phyloP scores from a whole-genome alignment of 2,329 filamentous ascomycete species.

The Clonostachys rosea region DNA sequence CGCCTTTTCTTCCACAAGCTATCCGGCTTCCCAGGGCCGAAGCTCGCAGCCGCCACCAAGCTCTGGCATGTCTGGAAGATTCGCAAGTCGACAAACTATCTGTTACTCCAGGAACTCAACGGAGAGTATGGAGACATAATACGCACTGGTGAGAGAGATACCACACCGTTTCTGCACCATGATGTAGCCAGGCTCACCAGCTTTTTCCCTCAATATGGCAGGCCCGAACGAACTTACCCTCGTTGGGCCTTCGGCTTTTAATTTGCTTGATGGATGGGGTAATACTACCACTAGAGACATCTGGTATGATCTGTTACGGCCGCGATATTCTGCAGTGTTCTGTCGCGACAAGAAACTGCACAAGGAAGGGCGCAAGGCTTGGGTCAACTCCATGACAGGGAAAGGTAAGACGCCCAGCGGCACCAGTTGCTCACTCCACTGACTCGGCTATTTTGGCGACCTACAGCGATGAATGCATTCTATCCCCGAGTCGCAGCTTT shows the following conservation, averaged over 20 bases:
- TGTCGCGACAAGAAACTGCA: not conserved
- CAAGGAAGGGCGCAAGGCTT: conserved; percentile 1
- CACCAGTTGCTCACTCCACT: too few species aligned
- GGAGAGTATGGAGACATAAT: not conserved
- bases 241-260: not conserved
- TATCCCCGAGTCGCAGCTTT: too few species aligned
- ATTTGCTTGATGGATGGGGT: not conserved
- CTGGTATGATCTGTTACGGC: not conserved
- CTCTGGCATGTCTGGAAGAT: not conserved
- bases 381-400: not conserved
- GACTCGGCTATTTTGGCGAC: too few species aligned
- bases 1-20: conserved; percentile 2
- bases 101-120: not conserved
- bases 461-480: too few species aligned
- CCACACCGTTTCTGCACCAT: too few species aligned
- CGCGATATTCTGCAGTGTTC: not conserved
- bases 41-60: conserved; percentile 1
- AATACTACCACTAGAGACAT: not conserved
- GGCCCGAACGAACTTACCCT: not conserved
- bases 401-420: not conserved
- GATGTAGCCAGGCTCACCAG: too few species aligned
- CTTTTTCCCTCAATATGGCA: not conserved
- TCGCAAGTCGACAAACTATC: not conserved
- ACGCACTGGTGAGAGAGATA: not conserved
- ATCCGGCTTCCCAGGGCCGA: conserved; percentile 1